A percentile compares a stretch with the other conserved stretches of the same genome.
These are phyloP conservation scores for Fraxinus cuspidata DNA, from an alignment of 257 asterid species.

Conservation along the genomic window DNA sequence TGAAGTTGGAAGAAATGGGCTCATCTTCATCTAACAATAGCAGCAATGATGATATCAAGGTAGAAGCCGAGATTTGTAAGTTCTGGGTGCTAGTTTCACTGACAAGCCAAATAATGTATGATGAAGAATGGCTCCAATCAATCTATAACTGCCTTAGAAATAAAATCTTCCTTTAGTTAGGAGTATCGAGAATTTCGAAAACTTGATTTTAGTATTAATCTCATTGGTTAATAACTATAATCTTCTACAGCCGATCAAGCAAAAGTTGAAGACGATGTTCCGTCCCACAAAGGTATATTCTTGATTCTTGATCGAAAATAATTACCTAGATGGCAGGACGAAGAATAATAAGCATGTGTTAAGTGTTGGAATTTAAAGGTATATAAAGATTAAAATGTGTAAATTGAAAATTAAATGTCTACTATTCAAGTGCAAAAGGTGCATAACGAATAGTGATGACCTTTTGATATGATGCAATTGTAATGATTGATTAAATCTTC, in stretches of 20 bases:
- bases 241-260: slow-evolving; percentile 36
- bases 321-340: not conserved
- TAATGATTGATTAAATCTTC: no score
- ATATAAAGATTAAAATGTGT: no score
- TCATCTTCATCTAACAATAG: slow-evolving; percentile 16
- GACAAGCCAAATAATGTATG: slow-evolving; percentile 49
- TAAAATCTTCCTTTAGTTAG: slow-evolving; percentile 45
- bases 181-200: not conserved
- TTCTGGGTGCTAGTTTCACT: slow-evolving; percentile 48
- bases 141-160: slow-evolving; percentile 54
- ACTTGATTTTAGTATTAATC: not conserved
- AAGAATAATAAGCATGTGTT: not conserved
- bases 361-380: not conserved
- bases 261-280: slow-evolving; percentile 24
- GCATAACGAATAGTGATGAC: no score
- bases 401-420: no score
- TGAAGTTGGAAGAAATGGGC: slow-evolving; percentile 41
- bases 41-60: slow-evolving; percentile 16
- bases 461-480: no score
- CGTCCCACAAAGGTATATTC: slow-evolving; percentile 38
- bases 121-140: slow-evolving; percentile 50
- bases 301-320: not conserved
- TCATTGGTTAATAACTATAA: not conserved
- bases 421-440: no score
- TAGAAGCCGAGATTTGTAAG: slow-evolving; percentile 45